Percentiles rank a stretch among this genome's conserved stretches.
Conservation (phyloP, 306 rosid species). For the Oemleria cerasiformis region DNA sequence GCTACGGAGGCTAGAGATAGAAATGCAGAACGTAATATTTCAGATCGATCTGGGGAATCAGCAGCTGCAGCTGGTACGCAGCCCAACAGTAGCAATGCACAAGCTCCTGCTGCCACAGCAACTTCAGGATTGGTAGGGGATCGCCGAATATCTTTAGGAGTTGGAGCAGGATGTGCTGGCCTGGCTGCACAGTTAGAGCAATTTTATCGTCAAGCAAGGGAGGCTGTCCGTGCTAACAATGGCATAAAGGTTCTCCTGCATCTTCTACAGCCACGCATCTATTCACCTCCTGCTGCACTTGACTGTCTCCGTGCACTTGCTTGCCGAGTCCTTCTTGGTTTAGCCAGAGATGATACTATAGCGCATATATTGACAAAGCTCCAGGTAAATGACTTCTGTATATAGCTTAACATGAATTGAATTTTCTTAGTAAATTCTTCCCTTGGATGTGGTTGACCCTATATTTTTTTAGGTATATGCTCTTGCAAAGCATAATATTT, state of each 20-base stretch:
- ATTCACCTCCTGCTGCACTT: slow-evolving; percentile 84
- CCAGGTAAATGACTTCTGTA: slow-evolving; percentile 53
- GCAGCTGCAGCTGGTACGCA: slow-evolving; percentile 34
- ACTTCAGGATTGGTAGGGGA: slow-evolving; percentile 92
- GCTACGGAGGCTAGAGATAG: slow-evolving; percentile 66
- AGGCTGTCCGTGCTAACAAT: slow-evolving; percentile 82
- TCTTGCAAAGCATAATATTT: background rate
- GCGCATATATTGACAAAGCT: slow-evolving; percentile 97
- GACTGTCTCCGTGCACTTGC: slow-evolving; percentile 98
- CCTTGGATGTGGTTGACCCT: background rate
- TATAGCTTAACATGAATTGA: background rate
- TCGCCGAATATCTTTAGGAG: slow-evolving; percentile 89
- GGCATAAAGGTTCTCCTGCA: slow-evolving; percentile 95
- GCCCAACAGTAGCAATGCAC: slow-evolving; percentile 44
- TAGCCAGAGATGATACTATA: slow-evolving; percentile 91
- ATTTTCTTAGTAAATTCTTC: slow-evolving; percentile 14
- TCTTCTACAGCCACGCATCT: slow-evolving; percentile 84
- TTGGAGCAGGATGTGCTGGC: slow-evolving; percentile 93
- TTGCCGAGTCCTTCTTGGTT: slow-evolving; percentile 91
- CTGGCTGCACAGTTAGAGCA: slow-evolving; percentile 89
- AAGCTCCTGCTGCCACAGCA: slow-evolving; percentile 55
- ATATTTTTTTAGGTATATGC: background rate
- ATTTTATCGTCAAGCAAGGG: slow-evolving; percentile 93
- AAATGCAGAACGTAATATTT: slow-evolving; percentile 57
- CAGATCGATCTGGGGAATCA: slow-evolving; percentile 58